A percentile compares a stretch with the other conserved stretches of the same genome.
Evolutionary conservation across 768 basidiomycete genomes (phyloP).

Genomic region (Rhizopogon vinicolor): DNA sequence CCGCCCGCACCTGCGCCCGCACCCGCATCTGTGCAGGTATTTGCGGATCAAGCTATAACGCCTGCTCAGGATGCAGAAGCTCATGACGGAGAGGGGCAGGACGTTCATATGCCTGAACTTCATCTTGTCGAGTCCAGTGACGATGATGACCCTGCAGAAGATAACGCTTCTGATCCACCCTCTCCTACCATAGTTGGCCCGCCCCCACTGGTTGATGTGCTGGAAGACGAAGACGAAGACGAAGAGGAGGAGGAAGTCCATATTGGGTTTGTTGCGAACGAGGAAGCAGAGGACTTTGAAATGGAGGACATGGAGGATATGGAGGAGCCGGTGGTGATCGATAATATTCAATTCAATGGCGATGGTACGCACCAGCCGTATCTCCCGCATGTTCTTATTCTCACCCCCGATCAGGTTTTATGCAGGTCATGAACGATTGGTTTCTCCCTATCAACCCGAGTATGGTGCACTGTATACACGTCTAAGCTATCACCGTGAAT

Average conservation of each 20-base stretch:
- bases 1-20: not conserved
- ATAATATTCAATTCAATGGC: not conserved
- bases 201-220: not conserved
- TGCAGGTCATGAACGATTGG: constrained; percentile 16
- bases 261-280: constrained; percentile 1
- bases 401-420: constrained; percentile 10
- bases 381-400: not conserved
- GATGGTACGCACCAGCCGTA: not conserved
- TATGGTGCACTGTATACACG: constrained; percentile 21
- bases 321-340: constrained; percentile 4
- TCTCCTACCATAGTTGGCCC: not conserved
- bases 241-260: constrained; percentile 1
- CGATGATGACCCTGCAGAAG: not conserved
- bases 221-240: not conserved
- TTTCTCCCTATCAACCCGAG: constrained; percentile 14
- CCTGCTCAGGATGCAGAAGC: not conserved
- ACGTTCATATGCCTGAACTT: not conserved
- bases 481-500: constrained; percentile 8
- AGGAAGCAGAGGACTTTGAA: not conserved
- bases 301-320: constrained; percentile 8
- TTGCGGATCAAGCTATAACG: not conserved
- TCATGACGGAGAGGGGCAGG: not conserved
- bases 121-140: not conserved
- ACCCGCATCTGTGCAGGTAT: not conserved
- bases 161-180: not conserved